Conservation (phyloP, 1,284 basidiomycete species). For the Malassezia slooffiae region DNA sequence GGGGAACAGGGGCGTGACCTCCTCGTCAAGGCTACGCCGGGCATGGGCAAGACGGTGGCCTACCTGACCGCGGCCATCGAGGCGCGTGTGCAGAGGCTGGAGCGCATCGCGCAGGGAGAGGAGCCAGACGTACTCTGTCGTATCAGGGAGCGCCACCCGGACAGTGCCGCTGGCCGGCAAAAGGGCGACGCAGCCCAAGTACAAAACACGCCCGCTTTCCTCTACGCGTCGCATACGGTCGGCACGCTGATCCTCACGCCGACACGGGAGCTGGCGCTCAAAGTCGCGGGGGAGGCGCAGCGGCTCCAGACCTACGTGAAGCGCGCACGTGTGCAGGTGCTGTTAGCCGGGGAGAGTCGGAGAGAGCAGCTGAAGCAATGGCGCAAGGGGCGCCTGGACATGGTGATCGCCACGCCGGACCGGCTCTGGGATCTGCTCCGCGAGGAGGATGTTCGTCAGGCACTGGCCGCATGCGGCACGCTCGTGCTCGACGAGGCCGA, state of each 20-base stretch:
- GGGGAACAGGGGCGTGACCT: slow-evolving; percentile 44
- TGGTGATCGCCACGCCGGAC: slow-evolving; percentile 87
- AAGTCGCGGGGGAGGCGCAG: slow-evolving; percentile 76
- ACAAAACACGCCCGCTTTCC: too few species aligned
- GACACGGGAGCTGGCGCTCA: slow-evolving; percentile 83
- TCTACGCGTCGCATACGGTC: slow-evolving; percentile 45
- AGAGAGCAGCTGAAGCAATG: slow-evolving; percentile 60
- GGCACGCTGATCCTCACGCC: slow-evolving; percentile 81
- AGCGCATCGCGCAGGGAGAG: slow-evolving; percentile 22
- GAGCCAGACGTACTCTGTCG: not conserved
- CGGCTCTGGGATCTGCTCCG: slow-evolving; percentile 69
- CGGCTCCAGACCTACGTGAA: slow-evolving; percentile 58
- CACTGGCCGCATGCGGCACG: slow-evolving; percentile 52
- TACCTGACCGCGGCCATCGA: slow-evolving; percentile 46
- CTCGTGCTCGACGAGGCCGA: slow-evolving; percentile 91
- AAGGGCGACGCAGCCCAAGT: too few species aligned
- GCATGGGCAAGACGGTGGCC: slow-evolving; percentile 46
- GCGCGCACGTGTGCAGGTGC: slow-evolving; percentile 54
- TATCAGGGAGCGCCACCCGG: too few species aligned
- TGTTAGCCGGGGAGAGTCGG: slow-evolving; percentile 70
- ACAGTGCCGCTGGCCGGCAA: too few species aligned
- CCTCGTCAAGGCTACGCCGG: slow-evolving; percentile 46
- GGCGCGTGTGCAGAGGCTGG: slow-evolving; percentile 37
- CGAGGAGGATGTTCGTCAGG: slow-evolving; percentile 25
- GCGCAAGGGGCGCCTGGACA: slow-evolving; percentile 60